phyloP scores from a whole-genome alignment of 768 basidiomycete genomes.

The Chalciporus sphaerocephalus region DNA sequence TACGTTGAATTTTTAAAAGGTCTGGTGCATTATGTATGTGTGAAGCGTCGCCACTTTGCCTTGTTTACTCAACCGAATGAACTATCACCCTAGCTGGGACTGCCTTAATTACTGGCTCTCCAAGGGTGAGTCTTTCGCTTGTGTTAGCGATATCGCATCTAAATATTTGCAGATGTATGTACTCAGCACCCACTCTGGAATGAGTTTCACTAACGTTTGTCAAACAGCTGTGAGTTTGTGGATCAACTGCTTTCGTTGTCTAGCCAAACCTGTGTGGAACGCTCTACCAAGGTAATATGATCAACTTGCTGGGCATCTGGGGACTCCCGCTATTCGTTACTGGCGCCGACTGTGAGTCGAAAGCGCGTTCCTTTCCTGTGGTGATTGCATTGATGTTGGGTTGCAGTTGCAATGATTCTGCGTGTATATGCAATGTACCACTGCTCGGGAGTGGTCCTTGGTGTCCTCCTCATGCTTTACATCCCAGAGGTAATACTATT shows the following conservation, averaged over 20 bases:
- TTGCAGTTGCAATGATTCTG: conserved; percentile 22
- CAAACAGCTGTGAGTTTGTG: background rate
- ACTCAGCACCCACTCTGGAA: background rate
- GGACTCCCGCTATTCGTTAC: conserved; percentile 13
- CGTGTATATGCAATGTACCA: conserved; percentile 25
- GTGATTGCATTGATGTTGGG: background rate
- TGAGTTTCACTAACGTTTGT: background rate
- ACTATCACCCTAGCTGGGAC: background rate
- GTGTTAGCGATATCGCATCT: background rate
- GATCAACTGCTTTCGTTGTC: too few species aligned
- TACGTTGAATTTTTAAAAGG: background rate
- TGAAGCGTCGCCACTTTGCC: too few species aligned
- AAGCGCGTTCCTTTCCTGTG: background rate
- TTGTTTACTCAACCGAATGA: too few species aligned
- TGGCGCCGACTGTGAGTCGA: conserved; percentile 18
- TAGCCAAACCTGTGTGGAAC: too few species aligned
- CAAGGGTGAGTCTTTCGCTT: background rate
- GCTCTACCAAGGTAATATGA: too few species aligned
- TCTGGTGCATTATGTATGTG: background rate
- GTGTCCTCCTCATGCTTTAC: conserved; percentile 14
- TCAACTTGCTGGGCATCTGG: background rate
- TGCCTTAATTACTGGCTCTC: conserved; percentile 1
- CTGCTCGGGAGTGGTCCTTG: conserved; percentile 11
- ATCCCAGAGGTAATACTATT: conserved; percentile 2
- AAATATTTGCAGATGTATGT: background rate